These are phyloP conservation scores for Globisporangium uncinulatum DNA, from an alignment of 352 stramenopile genomes.

Conservation along the genomic window DNA sequence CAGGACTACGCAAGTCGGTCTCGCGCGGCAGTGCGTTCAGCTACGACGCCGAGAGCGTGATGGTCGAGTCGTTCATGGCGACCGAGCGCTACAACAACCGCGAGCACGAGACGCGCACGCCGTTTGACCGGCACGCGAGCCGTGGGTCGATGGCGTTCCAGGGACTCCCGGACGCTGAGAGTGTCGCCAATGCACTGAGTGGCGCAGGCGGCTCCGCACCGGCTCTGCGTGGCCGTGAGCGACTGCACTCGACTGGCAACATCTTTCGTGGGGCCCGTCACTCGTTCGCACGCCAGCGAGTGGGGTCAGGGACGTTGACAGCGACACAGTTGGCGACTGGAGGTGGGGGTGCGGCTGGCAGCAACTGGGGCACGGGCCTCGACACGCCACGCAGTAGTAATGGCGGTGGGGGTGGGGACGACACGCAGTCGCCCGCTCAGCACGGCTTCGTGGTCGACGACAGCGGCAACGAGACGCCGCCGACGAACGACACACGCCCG, in stretches of 20 bases:
- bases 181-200: constrained; percentile 8
- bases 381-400: not conserved
- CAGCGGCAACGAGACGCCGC: constrained; percentile 18
- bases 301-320: constrained; percentile 35
- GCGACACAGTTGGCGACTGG: not conserved
- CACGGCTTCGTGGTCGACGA: constrained; percentile 1
- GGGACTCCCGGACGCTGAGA: constrained; percentile 26
- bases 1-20: constrained; percentile 20
- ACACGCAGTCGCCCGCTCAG: not conserved
- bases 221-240: constrained; percentile 10
- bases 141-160: constrained; percentile 83
- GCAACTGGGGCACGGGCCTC: not conserved
- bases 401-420: not conserved
- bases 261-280: constrained; percentile 62
- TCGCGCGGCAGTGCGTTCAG: constrained; percentile 79
- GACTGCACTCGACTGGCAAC: constrained; percentile 45
- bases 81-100: constrained; percentile 54
- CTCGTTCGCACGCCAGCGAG: constrained; percentile 38
- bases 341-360: not conserved
- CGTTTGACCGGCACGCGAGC: constrained; percentile 81
- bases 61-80: constrained; percentile 87
- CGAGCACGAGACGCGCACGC: constrained; percentile 33
- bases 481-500: constrained; percentile 12
- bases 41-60: constrained; percentile 86
- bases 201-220: not conserved